Evolutionary conservation across 2,329 filamentous ascomycete genomes (phyloP).

Genomic region (Daldinia eschscholtzii): DNA sequence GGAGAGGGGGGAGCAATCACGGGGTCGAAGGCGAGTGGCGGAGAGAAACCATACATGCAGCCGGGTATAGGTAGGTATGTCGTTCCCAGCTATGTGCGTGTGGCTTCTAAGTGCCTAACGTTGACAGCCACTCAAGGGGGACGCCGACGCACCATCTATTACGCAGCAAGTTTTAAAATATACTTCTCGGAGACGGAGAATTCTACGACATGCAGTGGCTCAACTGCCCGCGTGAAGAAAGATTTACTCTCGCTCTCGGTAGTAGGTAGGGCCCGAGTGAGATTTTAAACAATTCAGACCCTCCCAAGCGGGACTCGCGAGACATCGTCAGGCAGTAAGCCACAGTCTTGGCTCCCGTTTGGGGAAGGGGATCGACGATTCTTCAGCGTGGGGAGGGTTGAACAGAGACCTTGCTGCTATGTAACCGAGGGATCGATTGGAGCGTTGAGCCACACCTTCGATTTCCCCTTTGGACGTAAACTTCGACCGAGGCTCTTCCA

Average conservation of each 20-base stretch:
- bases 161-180: slow-evolving; percentile 13
- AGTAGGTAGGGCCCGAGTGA: slow-evolving; percentile 23
- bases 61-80: not conserved
- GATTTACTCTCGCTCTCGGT: slow-evolving; percentile 3
- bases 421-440: slow-evolving; percentile 9
- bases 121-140: slow-evolving; percentile 20
- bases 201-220: slow-evolving; percentile 13
- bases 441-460: slow-evolving; percentile 37
- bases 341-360: slow-evolving; percentile 40
- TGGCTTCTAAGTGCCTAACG: slow-evolving; percentile 5
- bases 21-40: slow-evolving; percentile 6
- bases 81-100: slow-evolving; percentile 15
- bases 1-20: slow-evolving; percentile 19
- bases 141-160: slow-evolving; percentile 18
- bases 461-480: slow-evolving; percentile 14
- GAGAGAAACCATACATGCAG: slow-evolving; percentile 22
- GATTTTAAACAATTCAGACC: slow-evolving; percentile 6
- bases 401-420: not conserved
- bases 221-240: slow-evolving; percentile 10
- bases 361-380: slow-evolving; percentile 36
- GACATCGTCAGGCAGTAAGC: slow-evolving; percentile 43
- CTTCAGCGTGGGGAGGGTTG: slow-evolving; percentile 19
- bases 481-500: slow-evolving; percentile 14
- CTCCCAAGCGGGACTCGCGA: slow-evolving; percentile 39
- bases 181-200: slow-evolving; percentile 9